phyloP scores from a whole-genome alignment of 2,329 filamentous ascomycete genomes.

The Penicillium sp. region DNA sequence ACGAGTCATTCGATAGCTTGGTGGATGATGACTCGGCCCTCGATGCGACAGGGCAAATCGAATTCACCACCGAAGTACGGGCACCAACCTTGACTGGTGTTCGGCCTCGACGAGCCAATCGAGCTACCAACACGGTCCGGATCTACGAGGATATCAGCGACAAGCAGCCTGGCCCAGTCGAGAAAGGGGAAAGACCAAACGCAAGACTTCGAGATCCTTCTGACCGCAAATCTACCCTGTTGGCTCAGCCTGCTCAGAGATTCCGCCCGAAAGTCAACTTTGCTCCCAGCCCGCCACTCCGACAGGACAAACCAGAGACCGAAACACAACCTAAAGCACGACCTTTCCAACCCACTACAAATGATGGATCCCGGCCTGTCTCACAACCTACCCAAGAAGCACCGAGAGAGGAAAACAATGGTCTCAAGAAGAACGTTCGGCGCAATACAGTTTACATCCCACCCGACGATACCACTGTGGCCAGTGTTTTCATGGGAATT shows the following conservation, averaged over 20 bases:
- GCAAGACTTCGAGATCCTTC: constrained; percentile 18
- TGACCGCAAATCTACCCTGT: constrained; percentile 42
- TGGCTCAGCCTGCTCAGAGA: constrained; percentile 50
- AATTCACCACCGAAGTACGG: constrained; percentile 50
- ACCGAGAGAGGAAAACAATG: constrained; percentile 23
- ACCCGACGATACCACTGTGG: constrained; percentile 49
- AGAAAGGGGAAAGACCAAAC: constrained; percentile 30
- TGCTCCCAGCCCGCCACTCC: constrained; percentile 30
- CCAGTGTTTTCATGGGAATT: constrained; percentile 52
- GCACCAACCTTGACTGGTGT: constrained; percentile 37
- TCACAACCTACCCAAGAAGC: constrained; percentile 21
- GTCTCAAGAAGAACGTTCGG: constrained; percentile 41
- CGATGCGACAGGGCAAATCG: constrained; percentile 48
- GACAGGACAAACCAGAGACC: constrained; percentile 19
- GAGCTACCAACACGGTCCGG: constrained; percentile 38
- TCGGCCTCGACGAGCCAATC: constrained; percentile 39
- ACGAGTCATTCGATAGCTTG: constrained; percentile 32
- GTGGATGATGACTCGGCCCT: constrained; percentile 36
- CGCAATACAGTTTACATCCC: constrained; percentile 52
- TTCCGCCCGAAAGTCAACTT: constrained; percentile 45
- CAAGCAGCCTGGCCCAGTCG: constrained; percentile 17
- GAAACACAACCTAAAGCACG: constrained; percentile 15
- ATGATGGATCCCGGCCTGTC: constrained; percentile 27
- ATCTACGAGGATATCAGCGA: constrained; percentile 48
- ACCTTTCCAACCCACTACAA: constrained; percentile 16